Evolutionary conservation across 768 basidiomycete genomes (phyloP).

Genomic region (Holtermannia corniformis): DNA sequence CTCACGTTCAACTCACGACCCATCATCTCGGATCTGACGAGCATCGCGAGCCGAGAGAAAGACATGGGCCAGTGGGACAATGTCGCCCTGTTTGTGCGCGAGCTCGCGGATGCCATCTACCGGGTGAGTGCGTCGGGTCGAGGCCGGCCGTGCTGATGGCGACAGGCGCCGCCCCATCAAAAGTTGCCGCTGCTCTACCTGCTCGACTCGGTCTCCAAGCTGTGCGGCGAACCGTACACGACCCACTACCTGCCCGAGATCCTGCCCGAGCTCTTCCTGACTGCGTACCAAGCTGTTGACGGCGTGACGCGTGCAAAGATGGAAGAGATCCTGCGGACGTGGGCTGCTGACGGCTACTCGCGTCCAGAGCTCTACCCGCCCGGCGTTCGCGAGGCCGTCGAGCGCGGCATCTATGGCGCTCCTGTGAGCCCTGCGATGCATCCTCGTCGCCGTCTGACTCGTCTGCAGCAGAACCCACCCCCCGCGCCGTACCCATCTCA

Average conservation of each 20-base stretch:
- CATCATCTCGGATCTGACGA: slow-evolving; percentile 83
- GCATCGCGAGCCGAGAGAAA: slow-evolving; percentile 53
- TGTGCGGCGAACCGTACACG: slow-evolving; percentile 86
- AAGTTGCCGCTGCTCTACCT: slow-evolving; percentile 92
- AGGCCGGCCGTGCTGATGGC: slow-evolving; percentile 8
- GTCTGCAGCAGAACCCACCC: background rate
- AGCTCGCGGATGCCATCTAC: slow-evolving; percentile 28
- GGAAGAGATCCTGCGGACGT: slow-evolving; percentile 95
- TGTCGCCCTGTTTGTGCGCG: slow-evolving; percentile 32
- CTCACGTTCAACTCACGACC: slow-evolving; percentile 92
- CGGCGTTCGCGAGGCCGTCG: slow-evolving; percentile 69
- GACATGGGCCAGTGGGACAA: slow-evolving; percentile 31
- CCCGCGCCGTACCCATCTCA: slow-evolving; percentile 48
- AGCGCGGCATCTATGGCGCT: slow-evolving; percentile 46
- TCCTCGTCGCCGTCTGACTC: background rate
- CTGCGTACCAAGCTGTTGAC: slow-evolving; percentile 80
- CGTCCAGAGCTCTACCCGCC: slow-evolving; percentile 77
- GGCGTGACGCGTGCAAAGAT: slow-evolving; percentile 78
- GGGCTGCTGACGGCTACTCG: slow-evolving; percentile 75
- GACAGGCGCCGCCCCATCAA: slow-evolving; percentile 75
- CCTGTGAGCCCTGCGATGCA: background rate
- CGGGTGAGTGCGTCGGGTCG: slow-evolving; percentile 17
- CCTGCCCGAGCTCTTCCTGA: slow-evolving; percentile 73
- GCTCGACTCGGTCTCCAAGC: slow-evolving; percentile 93
- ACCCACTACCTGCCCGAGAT: slow-evolving; percentile 64